These are phyloP conservation scores for Lanmaoa rubissima DNA, from an alignment of 768 basidiomycete genomes.

Conservation along the genomic window DNA sequence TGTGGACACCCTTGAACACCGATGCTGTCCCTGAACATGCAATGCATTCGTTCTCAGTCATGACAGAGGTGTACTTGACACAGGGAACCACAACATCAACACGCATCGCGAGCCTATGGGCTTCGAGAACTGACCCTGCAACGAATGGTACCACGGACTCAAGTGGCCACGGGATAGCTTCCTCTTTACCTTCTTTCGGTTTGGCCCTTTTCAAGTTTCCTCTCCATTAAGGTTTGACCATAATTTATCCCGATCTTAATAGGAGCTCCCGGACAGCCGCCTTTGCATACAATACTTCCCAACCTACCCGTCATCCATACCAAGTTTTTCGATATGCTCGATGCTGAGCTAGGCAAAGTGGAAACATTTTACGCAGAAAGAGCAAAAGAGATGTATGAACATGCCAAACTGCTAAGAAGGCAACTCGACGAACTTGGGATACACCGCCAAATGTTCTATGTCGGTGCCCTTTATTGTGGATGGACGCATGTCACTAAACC, in stretches of 20 bases:
- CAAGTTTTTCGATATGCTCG: constrained; percentile 75
- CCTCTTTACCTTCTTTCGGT: constrained; percentile 12
- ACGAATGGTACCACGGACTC: neutral
- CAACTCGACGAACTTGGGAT: constrained; percentile 76
- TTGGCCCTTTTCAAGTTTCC: constrained; percentile 1
- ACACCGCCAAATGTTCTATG: constrained; percentile 61
- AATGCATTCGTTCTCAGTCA: neutral
- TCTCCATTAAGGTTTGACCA: neutral
- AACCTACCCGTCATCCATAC: constrained; percentile 58
- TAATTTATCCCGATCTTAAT: neutral
- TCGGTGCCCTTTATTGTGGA: constrained; percentile 30
- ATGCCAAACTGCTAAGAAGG: constrained; percentile 48
- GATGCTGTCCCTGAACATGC: neutral
- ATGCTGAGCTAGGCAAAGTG: constrained; percentile 80
- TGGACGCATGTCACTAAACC: neutral
- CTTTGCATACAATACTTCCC: constrained; percentile 49
- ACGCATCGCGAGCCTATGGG: neutral
- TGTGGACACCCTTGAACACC: too few relatives aligned
- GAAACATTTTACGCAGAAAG: constrained; percentile 77
- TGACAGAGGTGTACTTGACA: constrained; percentile 4
- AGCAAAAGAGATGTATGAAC: constrained; percentile 58
- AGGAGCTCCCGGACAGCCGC: constrained; percentile 26
- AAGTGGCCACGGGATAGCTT: neutral
- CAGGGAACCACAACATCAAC: neutral
- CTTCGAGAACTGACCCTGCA: neutral